Percentiles rank a stretch among this genome's conserved stretches.
phyloP scores from a whole-genome alignment of 192 early-diverging fungal genomes.

The Coemansia sp. region DNA sequence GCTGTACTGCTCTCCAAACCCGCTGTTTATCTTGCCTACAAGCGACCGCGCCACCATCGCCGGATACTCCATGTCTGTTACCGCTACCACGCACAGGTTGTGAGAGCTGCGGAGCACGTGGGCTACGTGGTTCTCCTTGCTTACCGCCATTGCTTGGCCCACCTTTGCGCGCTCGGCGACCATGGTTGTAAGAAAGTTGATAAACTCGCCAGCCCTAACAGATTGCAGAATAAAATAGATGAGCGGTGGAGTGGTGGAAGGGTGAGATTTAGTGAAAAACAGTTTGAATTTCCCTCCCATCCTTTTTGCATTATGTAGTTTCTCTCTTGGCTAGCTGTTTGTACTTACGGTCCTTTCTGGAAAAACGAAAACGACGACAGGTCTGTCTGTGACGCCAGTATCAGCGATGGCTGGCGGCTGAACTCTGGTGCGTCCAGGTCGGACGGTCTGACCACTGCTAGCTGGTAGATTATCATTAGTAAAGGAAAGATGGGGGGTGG shows the following conservation, averaged over 20 bases:
- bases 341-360: slow-evolving; percentile 70
- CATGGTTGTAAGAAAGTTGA: slow-evolving; percentile 81
- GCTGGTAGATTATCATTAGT: slow-evolving; percentile 37
- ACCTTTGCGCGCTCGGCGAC: slow-evolving; percentile 80
- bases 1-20: slow-evolving; percentile 68
- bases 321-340: not conserved
- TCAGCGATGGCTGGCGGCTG: slow-evolving; percentile 13
- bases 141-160: slow-evolving; percentile 78
- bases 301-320: not conserved
- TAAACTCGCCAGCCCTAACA: slow-evolving; percentile 77
- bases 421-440: slow-evolving; percentile 11
- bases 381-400: slow-evolving; percentile 68
- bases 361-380: slow-evolving; percentile 83
- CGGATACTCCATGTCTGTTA: slow-evolving; percentile 89
- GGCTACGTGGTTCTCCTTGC: slow-evolving; percentile 76
- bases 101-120: slow-evolving; percentile 74
- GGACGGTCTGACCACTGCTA: slow-evolving; percentile 34
- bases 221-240: not conserved
- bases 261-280: not conserved
- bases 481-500: no score
- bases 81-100: slow-evolving; percentile 72
- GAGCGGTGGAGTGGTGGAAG: no score
- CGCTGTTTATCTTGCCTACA: slow-evolving; percentile 82
- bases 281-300: not conserved
- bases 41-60: slow-evolving; percentile 83